Base-by-base conservation (phyloP, 176 grass and related monocot genomes). In the Poa pratensis region DNA sequence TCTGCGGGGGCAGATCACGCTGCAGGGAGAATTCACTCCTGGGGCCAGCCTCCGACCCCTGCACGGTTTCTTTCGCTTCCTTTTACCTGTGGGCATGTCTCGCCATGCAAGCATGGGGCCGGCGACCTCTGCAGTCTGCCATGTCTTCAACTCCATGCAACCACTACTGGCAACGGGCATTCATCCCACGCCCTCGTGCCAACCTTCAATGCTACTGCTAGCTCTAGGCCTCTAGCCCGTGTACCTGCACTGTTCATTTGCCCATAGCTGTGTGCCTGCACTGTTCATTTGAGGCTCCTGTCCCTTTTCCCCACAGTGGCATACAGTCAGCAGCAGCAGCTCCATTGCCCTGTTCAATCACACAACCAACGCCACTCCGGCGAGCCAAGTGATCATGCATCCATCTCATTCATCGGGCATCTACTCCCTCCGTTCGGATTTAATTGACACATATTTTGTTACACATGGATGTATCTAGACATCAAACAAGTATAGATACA, bases 141-240 rank as follows among this genome's bases (percentile, higher is more conserved):
- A 73, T 37, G 82, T 37, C 84, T 86, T 79, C 24, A 86, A 73
- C 73, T 71, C 79, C 84, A 48, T 46, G 79, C 88, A 86, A 86
- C 88, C 7, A 73, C 32, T 57, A 28, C 45, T 4, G 18, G 5
- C 9, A 32, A 7, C 3, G 5, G 6, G 48, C 70, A 51, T 75
- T 80, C 35, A 77, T 70, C 28, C 2, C 81, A 22, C 67, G 67
- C 45, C 39, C 37, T 74, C 69, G 9, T n/a, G 76, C 53, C 1
- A 35, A 61, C 40, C 71, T 82, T 89, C 62, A 82, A 82, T 77
- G 72, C 26, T 19, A 20, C 3, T 16, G 10, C 1, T 5, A 46
- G 42, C 45, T 8, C 45, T 46, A 13, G 42, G 45, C 45, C 45
- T 15, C 65, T 3, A 6, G 17, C 5, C 61, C 13, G 13, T 65